Base-by-base conservation (phyloP, 345 rosid species). In the Punica granatum region DNA sequence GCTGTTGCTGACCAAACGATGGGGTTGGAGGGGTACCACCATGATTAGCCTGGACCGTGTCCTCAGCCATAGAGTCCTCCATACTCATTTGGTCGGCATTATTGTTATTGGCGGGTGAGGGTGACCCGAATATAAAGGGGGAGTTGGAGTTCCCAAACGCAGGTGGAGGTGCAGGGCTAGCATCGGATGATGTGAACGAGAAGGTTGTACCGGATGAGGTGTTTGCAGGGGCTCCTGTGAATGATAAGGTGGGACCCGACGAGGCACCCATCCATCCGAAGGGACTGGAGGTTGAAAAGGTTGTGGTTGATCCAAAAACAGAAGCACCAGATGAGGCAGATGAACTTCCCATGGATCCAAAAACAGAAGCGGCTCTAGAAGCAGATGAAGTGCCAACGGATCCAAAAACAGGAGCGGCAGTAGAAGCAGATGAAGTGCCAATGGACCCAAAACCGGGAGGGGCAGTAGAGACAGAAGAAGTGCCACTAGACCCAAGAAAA, bases 31-130 rank as follows among this genome's bases (percentile, higher is more conserved):
- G 71, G 32, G 81, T 67, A 41, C 83, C 30, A 6, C 48, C 43
- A n/a, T 39, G 31, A 23, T 23, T 65, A 30, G 90, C 81, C 70
- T 80, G 96, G 60, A 86, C 79, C 8, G 87, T 82, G 84, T 95
- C 99, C 81, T 92, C 99, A 19, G 97, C 92, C 99, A 95, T 95
- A 77, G 93, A 88, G 77, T 95, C 98, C 79, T 94, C 99, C 92
- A 89, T 79, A 78, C 67, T 82, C 84, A 89, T 80, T 67, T 90
- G 96, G 79, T 85, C 93, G 71, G 74, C 85, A 79, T 78, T 91
- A 54, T 76, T 72, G 3, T 26, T 39, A 42, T 25, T 39, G 32
- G 32, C 28, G n/a, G 86, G 44, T 44, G 87, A 64, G 53, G 81
- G 64, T 21, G 86, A 76, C 66, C 78, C 81, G 74, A 88, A 88